Conservation (phyloP, 768 basidiomycete genomes). For the Macrolepiota dolichaula region DNA sequence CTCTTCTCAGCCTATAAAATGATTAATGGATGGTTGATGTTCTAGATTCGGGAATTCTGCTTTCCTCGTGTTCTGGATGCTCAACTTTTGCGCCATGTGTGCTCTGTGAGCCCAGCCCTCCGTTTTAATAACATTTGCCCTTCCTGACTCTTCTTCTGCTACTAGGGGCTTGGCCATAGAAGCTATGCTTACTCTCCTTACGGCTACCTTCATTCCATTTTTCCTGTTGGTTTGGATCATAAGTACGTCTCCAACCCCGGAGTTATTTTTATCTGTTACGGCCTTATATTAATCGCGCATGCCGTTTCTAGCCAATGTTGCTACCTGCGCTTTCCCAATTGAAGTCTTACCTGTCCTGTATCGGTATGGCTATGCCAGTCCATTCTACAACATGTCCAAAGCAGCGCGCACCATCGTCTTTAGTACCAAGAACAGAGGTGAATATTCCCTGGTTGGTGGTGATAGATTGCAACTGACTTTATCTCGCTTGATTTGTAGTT, state of each 20-base stretch:
- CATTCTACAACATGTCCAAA: constrained; percentile 58
- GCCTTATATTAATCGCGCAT: not conserved
- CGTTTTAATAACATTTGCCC: not conserved
- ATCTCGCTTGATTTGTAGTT: constrained; percentile 31
- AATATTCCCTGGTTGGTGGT: constrained; percentile 15
- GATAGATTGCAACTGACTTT: not conserved
- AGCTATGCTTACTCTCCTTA: constrained; percentile 53
- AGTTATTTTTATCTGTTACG: not conserved
- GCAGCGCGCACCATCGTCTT: constrained; percentile 57
- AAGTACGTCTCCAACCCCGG: constrained; percentile 32
- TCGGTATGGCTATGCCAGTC: constrained; percentile 59
- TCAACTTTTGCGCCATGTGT: constrained; percentile 55
- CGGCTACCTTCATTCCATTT: constrained; percentile 46
- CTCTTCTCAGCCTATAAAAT: not conserved
- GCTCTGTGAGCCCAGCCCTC: constrained; percentile 37
- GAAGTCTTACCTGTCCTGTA: constrained; percentile 49
- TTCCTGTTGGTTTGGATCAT: constrained; percentile 70
- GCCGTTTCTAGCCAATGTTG: constrained; percentile 44
- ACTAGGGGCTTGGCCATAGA: constrained; percentile 60
- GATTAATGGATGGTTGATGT: not conserved
- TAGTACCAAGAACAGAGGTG: constrained; percentile 51
- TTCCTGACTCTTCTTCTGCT: not conserved
- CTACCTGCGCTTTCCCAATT: constrained; percentile 52
- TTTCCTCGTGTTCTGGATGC: constrained; percentile 68
- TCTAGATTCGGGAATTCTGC: constrained; percentile 45